Evolutionary conservation across 768 basidiomycete species (phyloP), one percentile per base, ranked within the genome.

Genomic region (Boletus insuetus): DNA sequence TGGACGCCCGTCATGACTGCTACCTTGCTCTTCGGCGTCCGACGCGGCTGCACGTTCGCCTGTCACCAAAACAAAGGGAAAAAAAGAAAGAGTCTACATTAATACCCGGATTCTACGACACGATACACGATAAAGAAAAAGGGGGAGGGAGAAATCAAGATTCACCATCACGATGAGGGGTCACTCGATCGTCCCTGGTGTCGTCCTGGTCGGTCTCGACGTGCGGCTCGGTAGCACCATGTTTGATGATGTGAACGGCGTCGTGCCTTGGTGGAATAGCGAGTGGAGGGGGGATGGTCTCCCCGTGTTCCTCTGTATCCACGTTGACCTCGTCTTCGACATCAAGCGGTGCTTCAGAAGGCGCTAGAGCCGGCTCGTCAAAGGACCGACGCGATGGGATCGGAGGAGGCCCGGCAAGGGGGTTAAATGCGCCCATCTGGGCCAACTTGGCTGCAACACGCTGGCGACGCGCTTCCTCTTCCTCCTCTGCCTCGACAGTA

Each of bases 381-480:
- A 65, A 20, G 3, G 64, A 55, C 7, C 46, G 45, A 55, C 52
- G 68, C 14, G 61, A 65, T 6, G 58, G 48, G 31, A 60, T 14
- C 10, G 61, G 65, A 24, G 73, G 69, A 29, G 65, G 75, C 14
- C 74, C 69, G 9, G 75, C 71, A 50, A 85, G 77, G 3, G 85
- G 82, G 60, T 85, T 75, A 73, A 79, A 72, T 59, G 81, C 79
- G 16, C 86, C 88, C 74, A 83, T 83, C 69, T 82, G 81, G 8
- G 84, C 82, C 37, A 83, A 64, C 20, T 72, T 75, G 55, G 83
- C 85, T 22, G 85, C 81, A 20, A 89, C 79, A 48, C 81, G 82
- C 56, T 77, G 78, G 40, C 79, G 77, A 35, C 82, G 79, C 3
- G 77, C 72, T 56, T 73, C 80, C 57, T 84, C 82, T 41, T 81